phyloP scores from a whole-genome alignment of 345 rosid genomes.

The Syzygium oleosum region DNA sequence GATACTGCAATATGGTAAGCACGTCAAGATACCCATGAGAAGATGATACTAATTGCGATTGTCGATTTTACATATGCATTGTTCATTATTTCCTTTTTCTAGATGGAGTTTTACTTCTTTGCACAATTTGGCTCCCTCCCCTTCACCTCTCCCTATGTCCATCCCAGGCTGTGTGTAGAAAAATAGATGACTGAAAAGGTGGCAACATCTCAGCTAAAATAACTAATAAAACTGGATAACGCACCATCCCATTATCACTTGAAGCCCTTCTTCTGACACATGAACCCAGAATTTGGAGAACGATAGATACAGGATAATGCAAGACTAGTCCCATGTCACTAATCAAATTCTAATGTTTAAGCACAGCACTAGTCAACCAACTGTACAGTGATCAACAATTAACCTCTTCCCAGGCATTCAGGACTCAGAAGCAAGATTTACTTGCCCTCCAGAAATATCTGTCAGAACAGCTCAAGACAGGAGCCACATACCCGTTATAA shows the following conservation, averaged over 20 bases:
- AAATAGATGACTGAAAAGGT: background rate
- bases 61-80: background rate
- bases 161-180: background rate
- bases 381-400: background rate
- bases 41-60: background rate
- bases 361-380: background rate
- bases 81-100: background rate
- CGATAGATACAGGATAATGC: background rate
- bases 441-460: background rate
- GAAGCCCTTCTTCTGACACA: background rate
- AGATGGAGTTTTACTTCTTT: background rate
- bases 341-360: background rate
- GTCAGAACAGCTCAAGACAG: background rate
- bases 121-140: background rate
- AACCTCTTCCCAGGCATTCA: background rate
- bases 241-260: background rate
- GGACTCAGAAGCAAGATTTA: background rate
- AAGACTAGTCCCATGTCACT: background rate
- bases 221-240: background rate
- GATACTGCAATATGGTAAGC: background rate
- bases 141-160: background rate
- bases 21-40: background rate
- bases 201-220: background rate
- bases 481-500: conserved; percentile 58
- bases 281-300: background rate